phyloP scores from a whole-genome alignment of 2,329 filamentous ascomycete species.

The Scolecobasidium constrictum region DNA sequence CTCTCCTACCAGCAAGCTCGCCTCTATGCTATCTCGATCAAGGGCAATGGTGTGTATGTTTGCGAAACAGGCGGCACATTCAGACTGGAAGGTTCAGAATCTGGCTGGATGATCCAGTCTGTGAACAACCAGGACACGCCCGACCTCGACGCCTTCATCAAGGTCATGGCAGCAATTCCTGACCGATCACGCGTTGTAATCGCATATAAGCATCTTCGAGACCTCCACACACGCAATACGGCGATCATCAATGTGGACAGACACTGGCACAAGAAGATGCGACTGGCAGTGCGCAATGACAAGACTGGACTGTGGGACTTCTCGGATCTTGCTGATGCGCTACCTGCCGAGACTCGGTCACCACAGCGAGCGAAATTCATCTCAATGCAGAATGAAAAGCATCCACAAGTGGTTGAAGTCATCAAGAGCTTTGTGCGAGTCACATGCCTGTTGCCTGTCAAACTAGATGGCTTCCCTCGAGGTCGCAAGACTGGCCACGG shows the following conservation, averaged over 20 bases:
- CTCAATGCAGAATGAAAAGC: constrained; percentile 75
- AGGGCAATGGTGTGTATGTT: constrained; percentile 70
- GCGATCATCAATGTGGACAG: constrained; percentile 86
- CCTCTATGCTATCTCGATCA: constrained; percentile 81
- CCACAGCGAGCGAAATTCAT: constrained; percentile 82
- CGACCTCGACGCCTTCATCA: constrained; percentile 77
- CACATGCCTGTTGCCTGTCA: constrained; percentile 84
- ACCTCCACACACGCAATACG: constrained; percentile 89
- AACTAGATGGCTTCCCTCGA: constrained; percentile 95
- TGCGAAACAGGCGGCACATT: constrained; percentile 94
- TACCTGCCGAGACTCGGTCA: constrained; percentile 62
- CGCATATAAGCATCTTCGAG: constrained; percentile 89
- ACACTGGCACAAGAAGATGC: constrained; percentile 94
- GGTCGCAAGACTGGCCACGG: constrained; percentile 92
- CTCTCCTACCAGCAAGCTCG: constrained; percentile 97
- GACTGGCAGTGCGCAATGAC: constrained; percentile 84
- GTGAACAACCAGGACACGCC: constrained; percentile 87
- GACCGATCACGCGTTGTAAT: constrained; percentile 76
- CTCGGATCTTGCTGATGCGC: constrained; percentile 66
- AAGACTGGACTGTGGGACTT: constrained; percentile 91
- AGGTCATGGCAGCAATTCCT: constrained; percentile 81
- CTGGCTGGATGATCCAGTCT: constrained; percentile 87
- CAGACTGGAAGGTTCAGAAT: constrained; percentile 81
- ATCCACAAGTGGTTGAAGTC: constrained; percentile 84
- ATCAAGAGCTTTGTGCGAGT: constrained; percentile 93